phyloP scores from a whole-genome alignment of 345 rosid species.

The Brassica rapa region DNA sequence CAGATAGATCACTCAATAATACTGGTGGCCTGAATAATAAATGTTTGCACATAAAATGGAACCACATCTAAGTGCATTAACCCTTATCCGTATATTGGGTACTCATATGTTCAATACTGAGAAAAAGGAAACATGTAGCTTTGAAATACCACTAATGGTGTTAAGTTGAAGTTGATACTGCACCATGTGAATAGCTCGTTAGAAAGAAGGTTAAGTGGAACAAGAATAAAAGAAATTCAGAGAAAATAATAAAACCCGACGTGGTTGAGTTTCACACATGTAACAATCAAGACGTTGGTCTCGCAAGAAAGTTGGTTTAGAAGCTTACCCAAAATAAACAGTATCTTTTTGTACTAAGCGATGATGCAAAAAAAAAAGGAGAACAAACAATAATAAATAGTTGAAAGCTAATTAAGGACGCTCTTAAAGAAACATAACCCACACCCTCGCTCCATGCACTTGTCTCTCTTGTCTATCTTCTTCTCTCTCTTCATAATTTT shows the following conservation, averaged over 20 bases:
- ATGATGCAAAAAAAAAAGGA: background rate
- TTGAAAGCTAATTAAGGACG: constrained; percentile 24
- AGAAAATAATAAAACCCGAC: background rate
- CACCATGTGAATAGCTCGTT: constrained; percentile 29
- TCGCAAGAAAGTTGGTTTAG: constrained; percentile 30
- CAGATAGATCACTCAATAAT: background rate
- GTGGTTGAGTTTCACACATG: constrained; percentile 31
- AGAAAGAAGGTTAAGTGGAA: constrained; percentile 32
- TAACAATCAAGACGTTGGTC: constrained; percentile 37
- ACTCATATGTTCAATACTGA: constrained; percentile 21
- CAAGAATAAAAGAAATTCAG: background rate
- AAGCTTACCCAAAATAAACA: constrained; percentile 40
- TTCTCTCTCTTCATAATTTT: constrained; percentile 39
- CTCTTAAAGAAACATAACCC: constrained; percentile 44
- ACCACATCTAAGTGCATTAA: background rate
- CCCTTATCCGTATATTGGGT: constrained; percentile 14
- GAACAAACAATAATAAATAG: constrained; percentile 36
- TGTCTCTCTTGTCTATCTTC: constrained; percentile 49
- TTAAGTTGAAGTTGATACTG: constrained; percentile 30
- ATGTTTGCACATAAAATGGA: constrained; percentile 5
- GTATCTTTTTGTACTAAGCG: constrained; percentile 37
- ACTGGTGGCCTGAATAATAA: constrained; percentile 7
- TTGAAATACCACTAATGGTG: constrained; percentile 12
- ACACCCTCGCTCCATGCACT: constrained; percentile 65
- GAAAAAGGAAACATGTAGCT: constrained; percentile 15